Evolutionary conservation across 202 grass and related monocot species (phyloP).

Genomic region (Carex arenaria): DNA sequence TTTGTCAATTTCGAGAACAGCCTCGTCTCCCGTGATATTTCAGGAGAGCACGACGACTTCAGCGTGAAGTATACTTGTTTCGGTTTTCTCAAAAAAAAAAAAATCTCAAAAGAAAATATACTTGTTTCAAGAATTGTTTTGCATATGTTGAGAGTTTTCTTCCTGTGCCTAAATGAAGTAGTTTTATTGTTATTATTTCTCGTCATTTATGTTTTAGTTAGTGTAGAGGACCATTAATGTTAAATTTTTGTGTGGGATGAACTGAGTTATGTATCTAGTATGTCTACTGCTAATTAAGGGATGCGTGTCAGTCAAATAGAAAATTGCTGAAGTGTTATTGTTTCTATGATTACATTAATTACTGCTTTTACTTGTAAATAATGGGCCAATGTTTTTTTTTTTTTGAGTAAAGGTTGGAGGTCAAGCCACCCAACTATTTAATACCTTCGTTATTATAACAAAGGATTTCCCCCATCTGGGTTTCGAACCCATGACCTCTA

Average conservation of each 20-base stretch:
- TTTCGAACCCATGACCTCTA: too few species aligned
- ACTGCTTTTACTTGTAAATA: not conserved
- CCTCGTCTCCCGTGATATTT: not conserved
- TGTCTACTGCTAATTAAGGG: not conserved
- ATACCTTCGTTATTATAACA: too few species aligned
- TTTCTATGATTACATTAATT: not conserved
- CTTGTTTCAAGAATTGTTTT: not conserved
- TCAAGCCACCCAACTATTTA: too few species aligned
- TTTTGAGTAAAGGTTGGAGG: too few species aligned
- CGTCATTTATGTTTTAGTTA: not conserved
- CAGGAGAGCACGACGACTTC: not conserved
- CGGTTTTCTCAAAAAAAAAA: too few species aligned
- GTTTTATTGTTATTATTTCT: not conserved
- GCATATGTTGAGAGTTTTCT: not conserved
- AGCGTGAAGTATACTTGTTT: not conserved
- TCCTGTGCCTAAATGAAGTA: not conserved
- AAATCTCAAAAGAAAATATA: too few species aligned
- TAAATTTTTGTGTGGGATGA: not conserved
- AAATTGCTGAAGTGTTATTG: not conserved
- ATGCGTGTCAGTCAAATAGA: not conserved
- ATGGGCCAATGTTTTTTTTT: too few species aligned
- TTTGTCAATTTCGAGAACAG: too few species aligned
- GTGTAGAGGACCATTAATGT: not conserved
- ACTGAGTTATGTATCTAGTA: not conserved
- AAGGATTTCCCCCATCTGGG: too few species aligned